Conservation (phyloP, 1,284 basidiomycete genomes). For the Cutaneotrichosporon daszewskae region DNA sequence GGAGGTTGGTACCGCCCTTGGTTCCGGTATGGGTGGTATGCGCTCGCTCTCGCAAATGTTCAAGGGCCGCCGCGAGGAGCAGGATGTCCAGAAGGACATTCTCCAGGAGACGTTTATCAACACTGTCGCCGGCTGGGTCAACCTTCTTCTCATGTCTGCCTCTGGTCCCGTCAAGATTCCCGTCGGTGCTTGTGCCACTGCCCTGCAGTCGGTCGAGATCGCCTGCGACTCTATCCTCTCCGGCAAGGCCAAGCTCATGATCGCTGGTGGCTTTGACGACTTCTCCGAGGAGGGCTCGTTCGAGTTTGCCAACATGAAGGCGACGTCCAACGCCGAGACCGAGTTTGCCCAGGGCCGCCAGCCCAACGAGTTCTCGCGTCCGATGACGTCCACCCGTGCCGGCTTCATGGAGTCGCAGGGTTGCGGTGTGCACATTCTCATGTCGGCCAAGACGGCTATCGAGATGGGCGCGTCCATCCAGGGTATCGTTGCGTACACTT, state of each 20-base stretch:
- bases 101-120: constrained; percentile 99
- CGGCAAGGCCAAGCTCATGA: constrained; percentile 98
- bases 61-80: constrained; percentile 94
- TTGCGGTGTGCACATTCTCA: constrained; percentile 91
- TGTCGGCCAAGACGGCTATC: constrained; percentile 92
- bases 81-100: constrained; percentile 96
- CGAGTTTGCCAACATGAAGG: constrained; percentile 99
- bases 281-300: constrained; percentile 94
- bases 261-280: constrained; percentile 97
- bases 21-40: constrained; percentile 96
- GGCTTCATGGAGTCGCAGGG: constrained; percentile 99
- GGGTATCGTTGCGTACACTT: constrained; percentile 89
- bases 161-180: constrained; percentile 98
- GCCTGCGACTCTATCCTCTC: constrained; percentile 91
- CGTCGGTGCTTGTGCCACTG: constrained; percentile 96
- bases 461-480: constrained; percentile 91
- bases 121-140: constrained; percentile 96
- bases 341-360: constrained; percentile 98
- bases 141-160: constrained; percentile 85
- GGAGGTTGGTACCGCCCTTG: constrained; percentile 84
- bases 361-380: constrained; percentile 96
- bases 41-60: constrained; percentile 90
- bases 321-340: constrained; percentile 91
- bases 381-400: constrained; percentile 89
- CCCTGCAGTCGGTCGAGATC: constrained; percentile 94